Conservation (phyloP, 2,329 filamentous ascomycete genomes). For the Colletotrichum sp. region DNA sequence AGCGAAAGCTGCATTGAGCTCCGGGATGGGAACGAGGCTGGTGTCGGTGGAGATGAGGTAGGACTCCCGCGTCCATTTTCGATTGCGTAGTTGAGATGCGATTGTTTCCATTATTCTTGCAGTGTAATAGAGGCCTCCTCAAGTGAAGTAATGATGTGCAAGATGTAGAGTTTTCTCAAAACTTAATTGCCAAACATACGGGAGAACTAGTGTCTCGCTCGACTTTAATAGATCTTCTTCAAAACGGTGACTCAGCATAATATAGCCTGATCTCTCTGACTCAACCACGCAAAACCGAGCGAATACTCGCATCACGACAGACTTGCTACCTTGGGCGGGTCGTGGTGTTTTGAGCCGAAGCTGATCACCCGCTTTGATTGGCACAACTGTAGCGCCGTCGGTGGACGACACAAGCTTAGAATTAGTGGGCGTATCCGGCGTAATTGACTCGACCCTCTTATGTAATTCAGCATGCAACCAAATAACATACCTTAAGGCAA, state of each 20-base stretch:
- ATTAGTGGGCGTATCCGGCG: background rate
- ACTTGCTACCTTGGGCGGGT: background rate
- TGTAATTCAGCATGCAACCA: too few species aligned
- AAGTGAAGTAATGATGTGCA: background rate
- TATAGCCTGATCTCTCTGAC: background rate
- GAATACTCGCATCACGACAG: background rate
- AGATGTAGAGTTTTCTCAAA: background rate
- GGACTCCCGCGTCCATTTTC: slow-evolving; percentile 52
- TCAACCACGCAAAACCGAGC: background rate
- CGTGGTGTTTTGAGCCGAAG: background rate
- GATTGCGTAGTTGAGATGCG: background rate
- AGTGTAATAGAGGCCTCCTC: too few species aligned
- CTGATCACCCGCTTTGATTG: too few species aligned
- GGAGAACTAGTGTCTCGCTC: too few species aligned
- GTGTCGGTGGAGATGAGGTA: slow-evolving; percentile 68
- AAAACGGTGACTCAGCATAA: background rate
- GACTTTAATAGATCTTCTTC: background rate
- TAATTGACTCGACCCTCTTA: background rate
- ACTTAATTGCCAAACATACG: background rate
- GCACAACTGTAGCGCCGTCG: too few species aligned
- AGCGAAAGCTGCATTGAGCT: slow-evolving; percentile 60
- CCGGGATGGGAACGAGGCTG: slow-evolving; percentile 55
- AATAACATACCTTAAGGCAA: too few species aligned
- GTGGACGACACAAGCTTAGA: too few species aligned
- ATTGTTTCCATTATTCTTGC: too few species aligned